Base-by-base conservation (phyloP, 345 rosid genomes). In the Lumnitzera racemosa region DNA sequence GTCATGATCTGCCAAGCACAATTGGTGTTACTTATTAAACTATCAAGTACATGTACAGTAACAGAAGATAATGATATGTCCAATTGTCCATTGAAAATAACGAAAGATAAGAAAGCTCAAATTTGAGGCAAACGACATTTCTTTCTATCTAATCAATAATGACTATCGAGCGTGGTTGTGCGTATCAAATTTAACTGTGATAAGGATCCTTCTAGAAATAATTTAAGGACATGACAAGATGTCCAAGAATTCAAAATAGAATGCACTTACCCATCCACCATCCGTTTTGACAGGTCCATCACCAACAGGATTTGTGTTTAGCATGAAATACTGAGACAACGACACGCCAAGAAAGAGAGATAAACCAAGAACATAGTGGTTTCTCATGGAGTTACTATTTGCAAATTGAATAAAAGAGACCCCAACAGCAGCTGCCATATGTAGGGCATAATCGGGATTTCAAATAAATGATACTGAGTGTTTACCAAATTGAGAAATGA, bases 291-390 rank as follows among this genome's bases (percentile, higher is more conserved):
- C 95, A 3, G 99, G 99, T 70, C 98, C 98, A 65, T 77, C 69
- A 12, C 97, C 97, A 31, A 58, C 69, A 2, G 17, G 11, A 64
- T 74, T 58, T 55, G 89, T 83, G 66, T 78, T 72, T 24, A 57
- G 67, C 55, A 57, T 55, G 64, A 90, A 94, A 70, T 94, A 94
- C 62, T 94, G 90, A 56, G 99, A 71, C 47, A 94, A 77, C 11
- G 99, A 94, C 56, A 90, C 72, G 52, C 89, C 95, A 15, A 94
- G 86, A 82, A 94, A 90, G 66, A 94, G 71, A 50, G 97, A 72
- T 15, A 94, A 61, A 23, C 99, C 99, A 49, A 94, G 54, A 58
- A 94, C 82, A 63, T 94, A 94, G 58, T 83, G 83, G 69, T 94
- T 94, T 79, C 99, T 78, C 88, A 86, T 72, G 29, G 99, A 94